phyloP scores from a whole-genome alignment of 495 filamentous ascomycete species.

The Trichoderma orchidacearum region DNA sequence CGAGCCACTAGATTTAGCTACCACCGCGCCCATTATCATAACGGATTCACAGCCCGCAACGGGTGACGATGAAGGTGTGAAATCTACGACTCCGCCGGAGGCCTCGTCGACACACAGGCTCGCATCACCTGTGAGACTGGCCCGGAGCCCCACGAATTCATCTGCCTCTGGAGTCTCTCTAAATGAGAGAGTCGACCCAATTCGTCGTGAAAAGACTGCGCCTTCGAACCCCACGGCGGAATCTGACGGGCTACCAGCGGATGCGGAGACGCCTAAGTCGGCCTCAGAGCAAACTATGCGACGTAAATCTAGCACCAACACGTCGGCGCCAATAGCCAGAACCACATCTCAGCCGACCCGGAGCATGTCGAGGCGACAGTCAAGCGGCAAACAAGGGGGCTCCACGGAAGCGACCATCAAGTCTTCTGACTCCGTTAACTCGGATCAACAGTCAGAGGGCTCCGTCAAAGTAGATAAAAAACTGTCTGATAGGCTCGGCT shows the following conservation, averaged over 20 bases:
- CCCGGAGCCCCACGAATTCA: background rate
- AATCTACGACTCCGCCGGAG: slow-evolving; percentile 1
- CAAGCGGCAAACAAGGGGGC: slow-evolving; percentile 17
- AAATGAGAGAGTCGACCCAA: slow-evolving; percentile 35
- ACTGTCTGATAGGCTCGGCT: slow-evolving; percentile 48
- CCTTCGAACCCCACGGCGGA: slow-evolving; percentile 9
- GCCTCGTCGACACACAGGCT: background rate
- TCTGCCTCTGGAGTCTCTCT: slow-evolving; percentile 12
- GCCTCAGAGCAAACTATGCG: slow-evolving; percentile 24
- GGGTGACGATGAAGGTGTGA: background rate
- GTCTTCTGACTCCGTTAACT: slow-evolving; percentile 12
- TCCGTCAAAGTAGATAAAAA: slow-evolving; percentile 52
- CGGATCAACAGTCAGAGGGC: slow-evolving; percentile 11
- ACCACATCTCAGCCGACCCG: slow-evolving; percentile 55
- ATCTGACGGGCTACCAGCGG: slow-evolving; percentile 3
- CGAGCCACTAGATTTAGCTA: slow-evolving; percentile 60
- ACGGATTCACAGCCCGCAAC: slow-evolving; percentile 7
- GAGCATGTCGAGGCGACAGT: slow-evolving; percentile 17
- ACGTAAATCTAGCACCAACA: slow-evolving; percentile 25
- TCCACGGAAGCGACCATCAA: slow-evolving; percentile 17
- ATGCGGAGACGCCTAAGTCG: slow-evolving; percentile 6
- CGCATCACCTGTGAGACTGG: background rate
- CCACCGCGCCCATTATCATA: slow-evolving; percentile 16
- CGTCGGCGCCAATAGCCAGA: slow-evolving; percentile 53
- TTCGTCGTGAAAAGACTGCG: slow-evolving; percentile 28